phyloP scores from a whole-genome alignment of 2,329 filamentous ascomycete species.

The Exophiala sideris region DNA sequence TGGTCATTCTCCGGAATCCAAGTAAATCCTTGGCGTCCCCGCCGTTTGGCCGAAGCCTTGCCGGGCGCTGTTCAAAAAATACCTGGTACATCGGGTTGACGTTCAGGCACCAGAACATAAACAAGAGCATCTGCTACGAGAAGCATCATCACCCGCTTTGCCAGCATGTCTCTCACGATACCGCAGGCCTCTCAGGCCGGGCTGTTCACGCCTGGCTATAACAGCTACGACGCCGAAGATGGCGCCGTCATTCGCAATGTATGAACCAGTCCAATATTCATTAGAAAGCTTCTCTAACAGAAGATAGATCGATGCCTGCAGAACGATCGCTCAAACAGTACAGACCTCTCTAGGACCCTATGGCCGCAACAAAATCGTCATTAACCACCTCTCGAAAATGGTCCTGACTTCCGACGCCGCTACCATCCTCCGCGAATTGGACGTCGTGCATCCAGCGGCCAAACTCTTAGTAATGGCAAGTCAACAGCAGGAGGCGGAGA shows the following conservation, averaged over 20 bases:
- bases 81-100: neutral
- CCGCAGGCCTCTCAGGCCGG: conserved; percentile 88
- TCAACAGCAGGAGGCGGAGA: conserved; percentile 98
- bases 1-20: too few species aligned
- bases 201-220: conserved; percentile 95
- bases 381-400: conserved; percentile 99
- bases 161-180: conserved; percentile 86
- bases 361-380: conserved; percentile 98
- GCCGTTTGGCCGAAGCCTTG: neutral
- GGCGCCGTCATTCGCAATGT: conserved; percentile 89
- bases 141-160: neutral
- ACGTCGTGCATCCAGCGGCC: conserved; percentile 95
- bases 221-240: conserved; percentile 98
- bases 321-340: conserved; percentile 91
- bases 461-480: conserved; percentile 98
- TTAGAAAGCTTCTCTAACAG: conserved; percentile 9
- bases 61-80: neutral
- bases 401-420: conserved; percentile 96
- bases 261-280: conserved; percentile 4
- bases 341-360: conserved; percentile 96
- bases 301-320: conserved; percentile 79
- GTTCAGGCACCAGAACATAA: neutral
- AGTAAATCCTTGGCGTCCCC: neutral
- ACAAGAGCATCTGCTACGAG: neutral
- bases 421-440: conserved; percentile 93